phyloP scores from a whole-genome alignment of 2,329 filamentous ascomycete genomes.

The Hypoxylon rubiginosum region DNA sequence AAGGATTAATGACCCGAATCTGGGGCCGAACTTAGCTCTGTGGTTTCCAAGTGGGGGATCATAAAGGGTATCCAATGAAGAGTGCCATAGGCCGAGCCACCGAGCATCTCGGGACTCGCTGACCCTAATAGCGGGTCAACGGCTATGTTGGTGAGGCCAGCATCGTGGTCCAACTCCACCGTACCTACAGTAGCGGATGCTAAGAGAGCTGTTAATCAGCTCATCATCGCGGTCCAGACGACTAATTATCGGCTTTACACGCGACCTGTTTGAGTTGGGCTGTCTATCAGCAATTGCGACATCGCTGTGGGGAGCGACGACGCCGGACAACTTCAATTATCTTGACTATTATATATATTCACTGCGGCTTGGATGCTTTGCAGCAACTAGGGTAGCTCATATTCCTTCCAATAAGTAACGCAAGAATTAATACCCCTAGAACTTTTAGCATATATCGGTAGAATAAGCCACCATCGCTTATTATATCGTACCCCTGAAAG shows the following conservation, averaged over 20 bases:
- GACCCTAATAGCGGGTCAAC: constrained; percentile 1
- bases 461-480: not conserved
- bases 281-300: constrained; percentile 34
- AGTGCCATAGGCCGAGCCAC: constrained; percentile 15
- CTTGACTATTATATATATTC: constrained; percentile 8
- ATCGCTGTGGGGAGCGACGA: constrained; percentile 42
- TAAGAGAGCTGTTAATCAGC: constrained; percentile 21
- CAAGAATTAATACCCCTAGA: not conserved
- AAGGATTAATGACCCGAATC: constrained; percentile 20
- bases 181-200: constrained; percentile 23
- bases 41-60: not conserved
- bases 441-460: no score
- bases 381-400: not conserved
- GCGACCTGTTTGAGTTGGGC: constrained; percentile 8
- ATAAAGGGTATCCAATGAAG: constrained; percentile 24
- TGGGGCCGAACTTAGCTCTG: constrained; percentile 14
- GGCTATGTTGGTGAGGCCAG: not conserved
- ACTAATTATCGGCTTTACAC: constrained; percentile 16
- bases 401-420: not conserved
- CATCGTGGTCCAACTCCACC: constrained; percentile 16
- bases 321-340: constrained; percentile 19
- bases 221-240: constrained; percentile 18
- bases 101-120: constrained; percentile 27
- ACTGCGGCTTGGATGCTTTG: not conserved
- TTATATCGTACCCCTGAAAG: not conserved